Evolutionary conservation across 2,329 filamentous ascomycete genomes (phyloP).

Genomic region (Aspergillus alliaceus): DNA sequence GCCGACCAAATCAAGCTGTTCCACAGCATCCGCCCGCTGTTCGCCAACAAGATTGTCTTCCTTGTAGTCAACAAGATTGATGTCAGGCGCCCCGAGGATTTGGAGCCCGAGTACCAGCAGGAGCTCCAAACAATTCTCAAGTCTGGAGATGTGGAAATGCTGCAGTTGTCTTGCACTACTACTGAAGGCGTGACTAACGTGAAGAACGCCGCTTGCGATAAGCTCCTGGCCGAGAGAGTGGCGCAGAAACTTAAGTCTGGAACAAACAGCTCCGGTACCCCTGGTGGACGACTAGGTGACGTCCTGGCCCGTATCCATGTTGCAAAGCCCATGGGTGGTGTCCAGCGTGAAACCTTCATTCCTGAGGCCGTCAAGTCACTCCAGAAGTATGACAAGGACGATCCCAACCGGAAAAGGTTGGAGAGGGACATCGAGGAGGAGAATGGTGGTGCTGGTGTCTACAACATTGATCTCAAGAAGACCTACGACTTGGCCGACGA

Average conservation of each 20-base stretch:
- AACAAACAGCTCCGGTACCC: slow-evolving; percentile 73
- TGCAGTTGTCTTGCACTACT: slow-evolving; percentile 93
- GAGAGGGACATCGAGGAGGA: slow-evolving; percentile 87
- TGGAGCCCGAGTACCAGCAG: slow-evolving; percentile 74
- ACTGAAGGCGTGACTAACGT: slow-evolving; percentile 91
- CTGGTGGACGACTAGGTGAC: slow-evolving; percentile 81
- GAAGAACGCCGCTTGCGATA: slow-evolving; percentile 92
- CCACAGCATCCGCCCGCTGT: slow-evolving; percentile 93
- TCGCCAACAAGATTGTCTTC: slow-evolving; percentile 96
- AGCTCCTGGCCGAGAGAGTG: slow-evolving; percentile 87
- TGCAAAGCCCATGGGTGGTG: slow-evolving; percentile 83
- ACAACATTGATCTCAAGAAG: slow-evolving; percentile 86
- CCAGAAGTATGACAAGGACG: slow-evolving; percentile 87
- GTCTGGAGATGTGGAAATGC: slow-evolving; percentile 84
- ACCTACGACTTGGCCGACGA: slow-evolving; percentile 84
- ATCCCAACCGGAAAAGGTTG: slow-evolving; percentile 77
- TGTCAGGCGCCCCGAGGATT: slow-evolving; percentile 79
- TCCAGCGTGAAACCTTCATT: slow-evolving; percentile 78
- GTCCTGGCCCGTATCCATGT: slow-evolving; percentile 95
- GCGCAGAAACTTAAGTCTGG: slow-evolving; percentile 92
- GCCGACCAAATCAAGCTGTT: slow-evolving; percentile 91
- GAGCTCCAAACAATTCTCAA: slow-evolving; percentile 79
- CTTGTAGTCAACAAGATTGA: slow-evolving; percentile 99
- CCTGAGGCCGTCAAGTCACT: slow-evolving; percentile 77
- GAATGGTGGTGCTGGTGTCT: slow-evolving; percentile 93